Evolutionary conservation across 352 stramenopile genomes (phyloP).

Genomic region (Globisporangium acanthophoron): DNA sequence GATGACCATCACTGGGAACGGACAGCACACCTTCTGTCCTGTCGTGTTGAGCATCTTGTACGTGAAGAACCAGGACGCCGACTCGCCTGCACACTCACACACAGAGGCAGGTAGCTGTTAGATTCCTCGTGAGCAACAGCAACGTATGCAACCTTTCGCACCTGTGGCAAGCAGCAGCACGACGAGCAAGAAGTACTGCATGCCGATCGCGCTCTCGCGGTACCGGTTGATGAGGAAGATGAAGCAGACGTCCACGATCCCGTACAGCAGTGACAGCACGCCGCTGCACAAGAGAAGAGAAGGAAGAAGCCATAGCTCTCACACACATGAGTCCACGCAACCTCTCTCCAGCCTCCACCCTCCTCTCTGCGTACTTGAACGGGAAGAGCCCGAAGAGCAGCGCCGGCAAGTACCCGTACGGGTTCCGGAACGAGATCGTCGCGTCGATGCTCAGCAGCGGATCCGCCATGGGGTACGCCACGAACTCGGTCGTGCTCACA

Average conservation of each 20-base stretch:
- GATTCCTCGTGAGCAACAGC: background rate
- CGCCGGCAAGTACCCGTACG: constrained; percentile 78
- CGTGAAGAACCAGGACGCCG: constrained; percentile 70
- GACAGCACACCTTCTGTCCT: constrained; percentile 68
- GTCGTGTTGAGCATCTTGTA: constrained; percentile 72
- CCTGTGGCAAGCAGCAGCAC: constrained; percentile 76
- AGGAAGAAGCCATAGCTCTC: constrained; percentile 6
- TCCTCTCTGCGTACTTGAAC: constrained; percentile 59
- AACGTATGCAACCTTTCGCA: constrained; percentile 6
- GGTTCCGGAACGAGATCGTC: constrained; percentile 65
- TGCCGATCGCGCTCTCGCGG: constrained; percentile 59
- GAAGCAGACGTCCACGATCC: constrained; percentile 64
- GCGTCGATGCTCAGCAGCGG: constrained; percentile 60
- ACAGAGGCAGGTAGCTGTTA: background rate
- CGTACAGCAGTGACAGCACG: constrained; percentile 66
- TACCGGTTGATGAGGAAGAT: constrained; percentile 60
- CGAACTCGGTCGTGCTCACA: constrained; percentile 62
- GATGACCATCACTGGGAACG: constrained; percentile 61
- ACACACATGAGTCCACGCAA: background rate
- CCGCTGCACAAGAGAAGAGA: constrained; percentile 28
- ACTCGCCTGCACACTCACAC: constrained; percentile 34
- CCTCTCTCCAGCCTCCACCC: background rate
- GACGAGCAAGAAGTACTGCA: constrained; percentile 79
- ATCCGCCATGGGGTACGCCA: constrained; percentile 70
- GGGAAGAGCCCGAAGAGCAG: constrained; percentile 77